Base-by-base conservation (phyloP, 495 filamentous ascomycete species). In the Articulospora tetracladia region DNA sequence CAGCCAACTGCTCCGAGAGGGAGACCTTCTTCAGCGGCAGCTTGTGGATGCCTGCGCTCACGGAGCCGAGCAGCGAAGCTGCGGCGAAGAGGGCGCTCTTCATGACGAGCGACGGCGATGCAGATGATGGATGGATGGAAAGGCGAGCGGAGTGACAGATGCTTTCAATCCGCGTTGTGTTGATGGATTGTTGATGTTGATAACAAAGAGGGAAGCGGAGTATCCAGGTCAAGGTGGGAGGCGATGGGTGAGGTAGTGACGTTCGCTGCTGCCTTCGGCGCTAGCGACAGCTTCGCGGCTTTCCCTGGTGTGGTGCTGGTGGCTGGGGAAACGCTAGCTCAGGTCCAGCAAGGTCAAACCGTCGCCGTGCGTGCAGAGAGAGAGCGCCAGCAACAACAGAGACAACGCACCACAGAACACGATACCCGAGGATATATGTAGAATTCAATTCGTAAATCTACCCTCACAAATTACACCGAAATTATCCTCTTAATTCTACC, bases 11-110 rank as follows among this genome's bases (percentile, higher is more conserved):
- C 73, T 98, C 90, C 23, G 87, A 80, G 39, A 98, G 80, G 61
- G 95, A 90, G 55, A 98, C 78, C 86, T 99, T 99, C 83, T 96
- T 88, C 67, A 99, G 86, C 81, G 95, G 95, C 80, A 96, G 83
- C 82, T 90, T 93, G 81, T 97, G 91, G 44, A 94, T 80, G 69
- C 85, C 90, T 60, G 89, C 92, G 70, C 88, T 81, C 66, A 88
- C 86, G 74, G 87, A 85, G 78, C 90, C 86, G 71, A 95, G 79
- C 85, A 96, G 84, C 84, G 84, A 77, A 65, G 87, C 87, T 66
- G 86, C 83, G 68, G 91, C 81, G 62, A 86, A 72, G 64, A 88
- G 77, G 75, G 86, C 75, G 67, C 84, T 81, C 84, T 95, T 98
- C 93, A 98, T 98, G 71, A 68, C 80, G 69, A 67, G 60, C 57